phyloP scores from a whole-genome alignment of 1,284 basidiomycete genomes.

The Bjerkandera adusta region DNA sequence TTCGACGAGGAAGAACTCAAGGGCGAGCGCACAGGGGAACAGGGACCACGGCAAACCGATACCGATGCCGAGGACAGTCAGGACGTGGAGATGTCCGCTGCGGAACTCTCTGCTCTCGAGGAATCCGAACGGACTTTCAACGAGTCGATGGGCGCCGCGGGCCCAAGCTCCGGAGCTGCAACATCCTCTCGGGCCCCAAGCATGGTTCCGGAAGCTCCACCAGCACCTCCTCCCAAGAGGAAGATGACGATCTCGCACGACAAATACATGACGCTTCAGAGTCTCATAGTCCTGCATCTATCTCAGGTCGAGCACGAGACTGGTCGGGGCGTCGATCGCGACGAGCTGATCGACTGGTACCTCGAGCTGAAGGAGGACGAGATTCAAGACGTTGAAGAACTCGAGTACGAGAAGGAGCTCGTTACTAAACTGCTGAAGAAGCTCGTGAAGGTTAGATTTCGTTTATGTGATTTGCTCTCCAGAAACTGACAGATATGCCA shows the following conservation, averaged over 20 bases:
- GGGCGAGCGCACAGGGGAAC: conserved; percentile 25
- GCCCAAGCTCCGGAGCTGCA: conserved; percentile 29
- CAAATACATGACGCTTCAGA: conserved; percentile 90
- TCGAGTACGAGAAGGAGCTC: conserved; percentile 91
- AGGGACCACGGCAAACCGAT: not conserved
- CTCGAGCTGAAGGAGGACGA: conserved; percentile 87
- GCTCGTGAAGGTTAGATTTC: conserved; percentile 80
- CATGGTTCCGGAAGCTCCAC: conserved; percentile 26
- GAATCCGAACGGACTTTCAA: conserved; percentile 52
- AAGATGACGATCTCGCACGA: conserved; percentile 95
- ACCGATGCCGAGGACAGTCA: conserved; percentile 44
- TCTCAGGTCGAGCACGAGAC: conserved; percentile 76
- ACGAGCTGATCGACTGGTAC: conserved; percentile 96
- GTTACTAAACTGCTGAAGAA: conserved; percentile 88
- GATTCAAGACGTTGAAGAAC: conserved; percentile 81
- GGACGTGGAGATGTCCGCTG: conserved; percentile 65
- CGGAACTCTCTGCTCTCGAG: conserved; percentile 56
- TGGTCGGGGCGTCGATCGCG: conserved; percentile 78
- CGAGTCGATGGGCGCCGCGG: conserved; percentile 37
- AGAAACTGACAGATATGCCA: conserved; percentile 36
- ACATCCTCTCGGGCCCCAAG: conserved; percentile 34
- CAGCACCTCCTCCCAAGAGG: conserved; percentile 49
- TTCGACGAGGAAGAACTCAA: conserved; percentile 91
- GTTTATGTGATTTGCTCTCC: not conserved
- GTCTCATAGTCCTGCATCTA: conserved; percentile 84